Percentiles rank a stretch among this genome's conserved stretches.
Evolutionary conservation across 139 green algal species (phyloP).

Genomic region (Coelastrella sp.): DNA sequence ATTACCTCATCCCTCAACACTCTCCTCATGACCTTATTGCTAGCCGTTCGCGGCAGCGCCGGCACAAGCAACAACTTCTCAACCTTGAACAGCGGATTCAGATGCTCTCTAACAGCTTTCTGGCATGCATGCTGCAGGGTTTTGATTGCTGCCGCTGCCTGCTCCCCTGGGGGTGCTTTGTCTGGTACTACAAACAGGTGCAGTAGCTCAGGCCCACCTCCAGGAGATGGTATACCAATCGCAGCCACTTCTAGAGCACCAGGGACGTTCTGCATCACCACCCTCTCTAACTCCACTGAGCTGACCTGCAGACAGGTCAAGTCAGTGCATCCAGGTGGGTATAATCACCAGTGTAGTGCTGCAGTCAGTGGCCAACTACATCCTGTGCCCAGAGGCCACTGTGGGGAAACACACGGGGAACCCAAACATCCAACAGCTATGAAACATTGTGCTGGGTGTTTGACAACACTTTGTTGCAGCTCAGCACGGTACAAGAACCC

Average conservation of each 20-base stretch:
- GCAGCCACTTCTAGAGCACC: neutral
- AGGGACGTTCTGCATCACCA: conserved; percentile 20
- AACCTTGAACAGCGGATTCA: conserved; percentile 97
- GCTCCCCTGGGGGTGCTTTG: conserved; percentile 49
- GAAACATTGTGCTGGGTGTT: too few relatives aligned
- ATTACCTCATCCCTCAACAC: conserved; percentile 73
- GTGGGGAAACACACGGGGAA: too few relatives aligned
- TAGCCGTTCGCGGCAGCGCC: conserved; percentile 86
- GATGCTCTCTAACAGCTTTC: conserved; percentile 72
- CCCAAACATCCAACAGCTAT: too few relatives aligned
- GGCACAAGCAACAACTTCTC: conserved; percentile 65
- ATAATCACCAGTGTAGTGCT: too few relatives aligned
- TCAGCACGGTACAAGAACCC: too few relatives aligned
- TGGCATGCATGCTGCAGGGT: conserved; percentile 67
- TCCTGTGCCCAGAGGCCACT: too few relatives aligned
- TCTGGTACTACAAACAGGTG: conserved; percentile 84
- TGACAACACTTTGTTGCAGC: too few relatives aligned
- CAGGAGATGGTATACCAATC: conserved; percentile 78
- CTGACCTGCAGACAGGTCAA: conserved; percentile 68
- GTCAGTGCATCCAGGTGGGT: too few relatives aligned
- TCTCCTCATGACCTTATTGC: conserved; percentile 95
- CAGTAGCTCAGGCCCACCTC: conserved; percentile 90
- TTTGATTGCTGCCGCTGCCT: neutral
- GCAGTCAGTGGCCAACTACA: too few relatives aligned
- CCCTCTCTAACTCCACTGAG: conserved; percentile 78